Conservation (phyloP, 2,329 filamentous ascomycete genomes). For the Diaporthe destruens region DNA sequence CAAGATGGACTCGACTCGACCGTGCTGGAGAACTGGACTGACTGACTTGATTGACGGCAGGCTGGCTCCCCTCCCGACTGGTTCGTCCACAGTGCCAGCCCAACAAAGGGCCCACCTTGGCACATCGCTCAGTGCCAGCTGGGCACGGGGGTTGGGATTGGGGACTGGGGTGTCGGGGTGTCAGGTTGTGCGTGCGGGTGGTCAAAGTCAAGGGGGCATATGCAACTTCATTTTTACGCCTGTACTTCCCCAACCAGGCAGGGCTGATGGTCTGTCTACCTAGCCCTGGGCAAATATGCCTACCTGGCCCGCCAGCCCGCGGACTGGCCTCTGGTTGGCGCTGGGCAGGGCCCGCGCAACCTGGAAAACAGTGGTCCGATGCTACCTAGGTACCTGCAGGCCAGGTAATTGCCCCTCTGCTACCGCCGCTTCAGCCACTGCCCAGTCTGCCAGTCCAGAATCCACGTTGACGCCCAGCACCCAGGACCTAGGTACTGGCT, state of each 20-base stretch:
- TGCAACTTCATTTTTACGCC: slow-evolving; percentile 29
- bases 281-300: not conserved
- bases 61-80: slow-evolving; percentile 29
- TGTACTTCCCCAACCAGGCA: slow-evolving; percentile 23
- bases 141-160: slow-evolving; percentile 13
- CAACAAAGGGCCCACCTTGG: slow-evolving; percentile 32
- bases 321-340: slow-evolving; percentile 31
- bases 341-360: slow-evolving; percentile 23
- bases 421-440: slow-evolving; percentile 25
- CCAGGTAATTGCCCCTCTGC: not conserved
- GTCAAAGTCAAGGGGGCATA: not conserved
- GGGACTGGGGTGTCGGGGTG: slow-evolving; percentile 2
- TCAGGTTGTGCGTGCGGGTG: not conserved
- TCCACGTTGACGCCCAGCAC: not conserved
- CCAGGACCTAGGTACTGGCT: not conserved
- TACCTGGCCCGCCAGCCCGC: not conserved
- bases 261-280: slow-evolving; percentile 10
- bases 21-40: not conserved
- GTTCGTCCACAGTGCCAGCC: slow-evolving; percentile 17
- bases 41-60: not conserved
- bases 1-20: slow-evolving; percentile 1
- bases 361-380: slow-evolving; percentile 28
- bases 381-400: slow-evolving; percentile 29
- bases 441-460: slow-evolving; percentile 23
- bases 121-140: slow-evolving; percentile 26